phyloP scores from a whole-genome alignment of 2,329 filamentous ascomycete species.

The Apiospora phragmitis region DNA sequence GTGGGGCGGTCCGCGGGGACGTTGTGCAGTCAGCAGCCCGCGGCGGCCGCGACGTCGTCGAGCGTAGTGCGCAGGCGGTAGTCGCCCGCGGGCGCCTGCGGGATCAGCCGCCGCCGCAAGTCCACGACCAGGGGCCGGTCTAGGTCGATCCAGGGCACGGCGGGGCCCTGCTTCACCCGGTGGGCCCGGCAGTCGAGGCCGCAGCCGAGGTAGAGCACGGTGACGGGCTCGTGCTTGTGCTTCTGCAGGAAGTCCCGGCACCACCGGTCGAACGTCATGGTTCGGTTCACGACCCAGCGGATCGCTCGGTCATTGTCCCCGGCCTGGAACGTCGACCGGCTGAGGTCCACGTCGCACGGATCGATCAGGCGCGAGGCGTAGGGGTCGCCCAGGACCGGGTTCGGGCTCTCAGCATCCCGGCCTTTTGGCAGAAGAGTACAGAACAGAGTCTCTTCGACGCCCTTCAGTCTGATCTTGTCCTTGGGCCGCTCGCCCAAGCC shows the following conservation, averaged over 20 bases:
- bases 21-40: background rate
- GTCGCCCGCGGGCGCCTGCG: background rate
- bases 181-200: conserved; percentile 1
- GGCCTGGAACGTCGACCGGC: conserved; percentile 9
- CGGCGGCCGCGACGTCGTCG: background rate
- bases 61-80: background rate
- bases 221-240: background rate
- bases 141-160: background rate
- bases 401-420: conserved; percentile 2
- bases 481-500: background rate
- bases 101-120: background rate
- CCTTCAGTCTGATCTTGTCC: conserved; percentile 10
- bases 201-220: background rate
- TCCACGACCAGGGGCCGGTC: background rate
- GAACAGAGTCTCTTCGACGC: conserved; percentile 13
- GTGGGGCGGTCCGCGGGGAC: background rate
- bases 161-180: background rate
- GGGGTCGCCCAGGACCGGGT: conserved; percentile 12
- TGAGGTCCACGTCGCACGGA: conserved; percentile 8
- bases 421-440: background rate
- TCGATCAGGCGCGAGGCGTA: conserved; percentile 10
- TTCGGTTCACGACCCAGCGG: background rate
- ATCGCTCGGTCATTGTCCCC: conserved; percentile 7
- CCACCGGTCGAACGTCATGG: conserved; percentile 9
- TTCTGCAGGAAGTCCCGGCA: conserved; percentile 9